Evolutionary conservation across 2,329 filamentous ascomycete genomes (phyloP).

Genomic region (Oidium heveae): DNA sequence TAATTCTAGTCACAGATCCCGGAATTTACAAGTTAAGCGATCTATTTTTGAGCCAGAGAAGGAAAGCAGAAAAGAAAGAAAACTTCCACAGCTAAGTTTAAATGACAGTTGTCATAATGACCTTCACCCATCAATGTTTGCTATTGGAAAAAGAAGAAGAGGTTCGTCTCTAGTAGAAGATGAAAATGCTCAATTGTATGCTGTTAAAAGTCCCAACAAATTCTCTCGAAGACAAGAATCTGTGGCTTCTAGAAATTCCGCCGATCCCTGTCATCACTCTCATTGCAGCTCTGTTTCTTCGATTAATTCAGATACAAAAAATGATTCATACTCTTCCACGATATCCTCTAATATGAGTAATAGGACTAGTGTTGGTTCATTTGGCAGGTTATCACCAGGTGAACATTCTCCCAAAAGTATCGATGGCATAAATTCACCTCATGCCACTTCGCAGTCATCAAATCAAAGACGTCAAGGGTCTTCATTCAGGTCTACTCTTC

Average conservation of each 20-base stretch:
- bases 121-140: slow-evolving; percentile 10
- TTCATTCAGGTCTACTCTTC: slow-evolving; percentile 13
- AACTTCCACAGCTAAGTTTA: slow-evolving; percentile 24
- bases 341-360: slow-evolving; percentile 31
- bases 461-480: slow-evolving; percentile 16
- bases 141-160: slow-evolving; percentile 33
- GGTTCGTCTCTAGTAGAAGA: slow-evolving; percentile 36
- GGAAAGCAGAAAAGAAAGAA: slow-evolving; percentile 26
- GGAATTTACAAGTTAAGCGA: slow-evolving; percentile 36
- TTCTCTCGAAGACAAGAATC: slow-evolving; percentile 19
- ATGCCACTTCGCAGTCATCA: slow-evolving; percentile 21
- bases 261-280: slow-evolving; percentile 27
- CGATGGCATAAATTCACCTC: slow-evolving; percentile 23
- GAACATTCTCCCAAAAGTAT: slow-evolving; percentile 22
- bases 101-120: slow-evolving; percentile 19
- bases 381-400: slow-evolving; percentile 33
- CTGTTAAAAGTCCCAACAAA: slow-evolving; percentile 13
- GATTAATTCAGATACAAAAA: slow-evolving; percentile 34
- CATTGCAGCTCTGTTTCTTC: slow-evolving; percentile 38
- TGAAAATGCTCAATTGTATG: slow-evolving; percentile 15
- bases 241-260: slow-evolving; percentile 23
- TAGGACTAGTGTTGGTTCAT: slow-evolving; percentile 36
- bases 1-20: slow-evolving; percentile 18
- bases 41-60: slow-evolving; percentile 15
- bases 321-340: slow-evolving; percentile 34